These are phyloP conservation scores for Suillus clintonianus DNA, from an alignment of 768 basidiomycete species.

Conservation along the genomic window DNA sequence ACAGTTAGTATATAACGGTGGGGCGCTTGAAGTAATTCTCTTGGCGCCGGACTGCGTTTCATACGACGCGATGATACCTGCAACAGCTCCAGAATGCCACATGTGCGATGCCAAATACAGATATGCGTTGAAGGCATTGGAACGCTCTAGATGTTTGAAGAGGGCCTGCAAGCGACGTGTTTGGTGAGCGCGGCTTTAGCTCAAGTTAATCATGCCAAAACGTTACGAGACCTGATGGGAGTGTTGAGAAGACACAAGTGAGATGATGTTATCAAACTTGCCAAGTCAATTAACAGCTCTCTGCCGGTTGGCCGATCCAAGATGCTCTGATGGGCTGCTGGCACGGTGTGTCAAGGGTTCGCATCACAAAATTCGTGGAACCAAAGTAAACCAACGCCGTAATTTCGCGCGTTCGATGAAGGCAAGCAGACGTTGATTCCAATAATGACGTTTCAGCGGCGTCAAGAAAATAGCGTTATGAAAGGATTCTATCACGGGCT, in stretches of 20 bases:
- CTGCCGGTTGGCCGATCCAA: neutral
- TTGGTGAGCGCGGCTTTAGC: neutral
- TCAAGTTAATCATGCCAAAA: neutral
- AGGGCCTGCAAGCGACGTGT: neutral
- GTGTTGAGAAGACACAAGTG: neutral
- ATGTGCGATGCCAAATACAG: neutral
- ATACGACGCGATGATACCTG: neutral
- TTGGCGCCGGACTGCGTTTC: neutral
- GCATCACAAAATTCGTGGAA: neutral
- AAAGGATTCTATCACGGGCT: no score
- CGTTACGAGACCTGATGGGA: neutral
- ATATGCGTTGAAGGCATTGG: neutral
- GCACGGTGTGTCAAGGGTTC: neutral
- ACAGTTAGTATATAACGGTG: no score
- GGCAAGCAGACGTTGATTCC: neutral
- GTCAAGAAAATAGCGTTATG: no score
- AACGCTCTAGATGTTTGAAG: neutral
- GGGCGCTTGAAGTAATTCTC: neutral
- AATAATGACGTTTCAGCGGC: neutral
- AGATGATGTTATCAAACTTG: neutral
- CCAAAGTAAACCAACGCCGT: neutral
- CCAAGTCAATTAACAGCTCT: neutral
- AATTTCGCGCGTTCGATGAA: neutral
- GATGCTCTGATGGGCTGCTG: neutral
- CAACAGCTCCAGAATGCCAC: neutral